phyloP scores from a whole-genome alignment of 805 yeast species.

The Saturnispora gosingensis region DNA sequence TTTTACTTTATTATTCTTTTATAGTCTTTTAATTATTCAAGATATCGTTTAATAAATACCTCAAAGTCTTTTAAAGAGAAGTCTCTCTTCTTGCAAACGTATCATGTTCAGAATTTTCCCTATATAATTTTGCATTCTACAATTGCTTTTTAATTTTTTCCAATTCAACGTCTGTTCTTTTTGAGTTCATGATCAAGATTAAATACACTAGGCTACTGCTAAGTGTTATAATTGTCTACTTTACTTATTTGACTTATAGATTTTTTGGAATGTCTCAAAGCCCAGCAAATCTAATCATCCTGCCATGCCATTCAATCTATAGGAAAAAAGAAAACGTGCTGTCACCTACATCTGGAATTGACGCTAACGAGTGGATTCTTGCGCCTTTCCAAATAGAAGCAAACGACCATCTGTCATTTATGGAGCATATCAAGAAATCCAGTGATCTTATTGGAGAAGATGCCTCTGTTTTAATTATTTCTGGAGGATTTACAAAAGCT shows the following conservation, averaged over 20 bases:
- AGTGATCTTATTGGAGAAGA: constrained; percentile 27
- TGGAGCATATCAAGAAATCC: constrained; percentile 47
- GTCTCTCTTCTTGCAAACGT: too few relatives aligned
- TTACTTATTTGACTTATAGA: not conserved
- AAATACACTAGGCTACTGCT: not conserved
- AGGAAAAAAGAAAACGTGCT: not conserved
- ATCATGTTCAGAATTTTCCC: too few relatives aligned
- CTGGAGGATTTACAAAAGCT: constrained; percentile 66
- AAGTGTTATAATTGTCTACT: not conserved
- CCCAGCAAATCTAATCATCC: constrained; percentile 30
- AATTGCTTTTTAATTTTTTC: not conserved
- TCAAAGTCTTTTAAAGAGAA: too few relatives aligned
- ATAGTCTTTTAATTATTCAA: too few relatives aligned
- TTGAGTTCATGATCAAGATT: not conserved
- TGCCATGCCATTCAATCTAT: constrained; percentile 36
- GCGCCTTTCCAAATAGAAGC: constrained; percentile 64
- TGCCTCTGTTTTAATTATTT: constrained; percentile 18
- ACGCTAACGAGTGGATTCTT: constrained; percentile 51
- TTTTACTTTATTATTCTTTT: too few relatives aligned
- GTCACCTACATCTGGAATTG: constrained; percentile 30
- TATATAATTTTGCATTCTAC: too few relatives aligned
- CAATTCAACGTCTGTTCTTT: not conserved
- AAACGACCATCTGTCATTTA: constrained; percentile 56
- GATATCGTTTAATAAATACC: too few relatives aligned
- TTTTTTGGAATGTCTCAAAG: not conserved